Evolutionary conservation across 2,329 filamentous ascomycete genomes (phyloP).

Genomic region (Drechslerella dactyloides): DNA sequence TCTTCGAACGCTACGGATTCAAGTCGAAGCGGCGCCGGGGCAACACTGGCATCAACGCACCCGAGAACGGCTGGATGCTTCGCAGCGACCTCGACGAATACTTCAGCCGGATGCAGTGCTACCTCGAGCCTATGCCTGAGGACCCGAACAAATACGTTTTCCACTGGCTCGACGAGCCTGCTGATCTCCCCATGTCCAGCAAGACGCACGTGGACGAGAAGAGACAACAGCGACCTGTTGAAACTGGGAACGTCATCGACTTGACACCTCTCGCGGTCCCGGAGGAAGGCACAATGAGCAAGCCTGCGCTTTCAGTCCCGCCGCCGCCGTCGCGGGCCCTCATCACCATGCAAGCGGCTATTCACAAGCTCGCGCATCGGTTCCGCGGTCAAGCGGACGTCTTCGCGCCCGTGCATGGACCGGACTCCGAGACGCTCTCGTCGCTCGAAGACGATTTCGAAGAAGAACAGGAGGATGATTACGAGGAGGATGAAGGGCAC

Average conservation of each 20-base stretch:
- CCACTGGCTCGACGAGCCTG: constrained; percentile 40
- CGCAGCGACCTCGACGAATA: constrained; percentile 36
- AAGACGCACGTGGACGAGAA: constrained; percentile 21
- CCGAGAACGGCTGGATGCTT: constrained; percentile 45
- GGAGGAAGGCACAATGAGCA: constrained; percentile 11
- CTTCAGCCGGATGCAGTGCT: constrained; percentile 41
- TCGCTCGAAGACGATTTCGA: constrained; percentile 11
- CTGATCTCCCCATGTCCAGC: constrained; percentile 27
- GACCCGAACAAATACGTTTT: constrained; percentile 42
- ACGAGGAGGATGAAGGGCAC: constrained; percentile 8
- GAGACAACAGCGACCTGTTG: constrained; percentile 20
- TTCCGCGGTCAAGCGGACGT: constrained; percentile 40
- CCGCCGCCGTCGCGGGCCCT: constrained; percentile 33
- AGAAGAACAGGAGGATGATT: constrained; percentile 14
- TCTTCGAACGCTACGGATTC: constrained; percentile 43
- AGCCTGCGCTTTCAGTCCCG: not conserved
- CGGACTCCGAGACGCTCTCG: constrained; percentile 35
- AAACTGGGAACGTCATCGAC: constrained; percentile 37
- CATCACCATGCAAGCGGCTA: constrained; percentile 41
- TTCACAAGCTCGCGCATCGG: constrained; percentile 44
- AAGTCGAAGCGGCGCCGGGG: constrained; percentile 35
- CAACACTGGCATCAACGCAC: constrained; percentile 43
- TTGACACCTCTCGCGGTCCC: constrained; percentile 34
- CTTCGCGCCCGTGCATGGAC: constrained; percentile 27
- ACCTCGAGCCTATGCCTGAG: constrained; percentile 39